These are phyloP conservation scores for Lagenidium giganteum DNA, from an alignment of 352 stramenopile genomes.

Conservation along the genomic window DNA sequence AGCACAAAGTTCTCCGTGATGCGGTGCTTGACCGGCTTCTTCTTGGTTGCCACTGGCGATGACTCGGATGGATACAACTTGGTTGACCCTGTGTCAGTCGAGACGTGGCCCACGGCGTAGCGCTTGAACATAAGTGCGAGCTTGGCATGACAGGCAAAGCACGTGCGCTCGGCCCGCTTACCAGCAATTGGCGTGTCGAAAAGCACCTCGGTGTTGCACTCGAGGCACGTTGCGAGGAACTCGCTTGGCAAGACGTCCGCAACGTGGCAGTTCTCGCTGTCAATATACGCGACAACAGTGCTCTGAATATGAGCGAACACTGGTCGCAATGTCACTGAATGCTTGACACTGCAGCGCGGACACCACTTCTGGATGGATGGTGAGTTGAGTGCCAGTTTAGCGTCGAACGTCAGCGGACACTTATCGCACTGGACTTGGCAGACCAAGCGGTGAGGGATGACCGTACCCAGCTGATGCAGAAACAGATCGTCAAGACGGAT, in stretches of 20 bases:
- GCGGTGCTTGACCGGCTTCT: constrained; percentile 27
- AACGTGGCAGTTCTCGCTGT: constrained; percentile 68
- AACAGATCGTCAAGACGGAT: constrained; percentile 69
- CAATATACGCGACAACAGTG: constrained; percentile 56
- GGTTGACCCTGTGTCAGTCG: neutral
- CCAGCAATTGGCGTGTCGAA: constrained; percentile 39
- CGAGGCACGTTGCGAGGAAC: constrained; percentile 63
- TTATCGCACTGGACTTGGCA: constrained; percentile 68
- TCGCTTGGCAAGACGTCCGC: constrained; percentile 68
- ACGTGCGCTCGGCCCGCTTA: constrained; percentile 56
- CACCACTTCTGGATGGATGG: constrained; percentile 68
- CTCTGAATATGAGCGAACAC: constrained; percentile 69
- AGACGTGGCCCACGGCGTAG: constrained; percentile 28
- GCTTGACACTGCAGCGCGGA: constrained; percentile 67
- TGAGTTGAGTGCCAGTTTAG: constrained; percentile 35
- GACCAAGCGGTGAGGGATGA: constrained; percentile 54
- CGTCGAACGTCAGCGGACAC: constrained; percentile 73
- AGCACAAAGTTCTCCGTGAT: constrained; percentile 56
- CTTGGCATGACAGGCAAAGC: constrained; percentile 76
- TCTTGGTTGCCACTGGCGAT: constrained; percentile 20
- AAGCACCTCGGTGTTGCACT: constrained; percentile 62
- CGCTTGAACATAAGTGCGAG: constrained; percentile 65
- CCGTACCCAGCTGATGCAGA: constrained; percentile 71
- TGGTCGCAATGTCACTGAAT: constrained; percentile 56
- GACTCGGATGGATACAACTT: neutral